Conservation (phyloP, 2,329 filamentous ascomycete species). For the Sporothrix humicola region DNA sequence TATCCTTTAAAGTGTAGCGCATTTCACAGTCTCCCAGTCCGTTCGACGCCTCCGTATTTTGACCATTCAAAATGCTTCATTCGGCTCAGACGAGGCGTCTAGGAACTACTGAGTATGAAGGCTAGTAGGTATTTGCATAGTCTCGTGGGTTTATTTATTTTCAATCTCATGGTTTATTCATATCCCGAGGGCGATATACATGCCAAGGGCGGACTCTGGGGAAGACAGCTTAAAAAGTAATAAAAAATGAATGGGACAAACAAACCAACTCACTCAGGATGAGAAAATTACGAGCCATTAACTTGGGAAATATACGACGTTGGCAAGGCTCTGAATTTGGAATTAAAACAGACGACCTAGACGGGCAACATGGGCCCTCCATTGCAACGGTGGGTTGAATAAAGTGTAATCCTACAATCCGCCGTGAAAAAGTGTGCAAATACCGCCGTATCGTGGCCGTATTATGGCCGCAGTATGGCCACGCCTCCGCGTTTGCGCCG, state of each 20-base stretch:
- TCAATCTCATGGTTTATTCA: too few species aligned
- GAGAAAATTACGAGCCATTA: not conserved
- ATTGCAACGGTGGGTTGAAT: not conserved
- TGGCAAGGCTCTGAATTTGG: slow-evolving; percentile 11
- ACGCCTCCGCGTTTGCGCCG: not conserved
- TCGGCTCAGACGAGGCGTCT: not conserved
- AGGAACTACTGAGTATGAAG: not conserved
- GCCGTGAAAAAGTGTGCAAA: not conserved
- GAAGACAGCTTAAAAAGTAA: not conserved
- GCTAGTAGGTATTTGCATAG: not conserved
- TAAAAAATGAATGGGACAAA: not conserved
- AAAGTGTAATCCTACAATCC: not conserved
- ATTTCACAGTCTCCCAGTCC: too few species aligned
- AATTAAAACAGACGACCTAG: slow-evolving; percentile 16
- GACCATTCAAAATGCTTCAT: not conserved
- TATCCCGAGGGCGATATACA: too few species aligned
- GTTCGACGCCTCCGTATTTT: not conserved
- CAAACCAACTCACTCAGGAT: not conserved
- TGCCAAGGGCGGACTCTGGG: not conserved
- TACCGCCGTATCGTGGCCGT: not conserved
- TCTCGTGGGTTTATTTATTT: too few species aligned
- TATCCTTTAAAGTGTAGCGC: too few species aligned
- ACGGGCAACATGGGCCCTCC: slow-evolving; percentile 1
- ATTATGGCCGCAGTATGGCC: not conserved
- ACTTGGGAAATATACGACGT: not conserved